A percentile compares a stretch with the other conserved stretches of the same genome.
Conservation (phyloP, 2,329 filamentous ascomycete species). For the Zalaria sp. region DNA sequence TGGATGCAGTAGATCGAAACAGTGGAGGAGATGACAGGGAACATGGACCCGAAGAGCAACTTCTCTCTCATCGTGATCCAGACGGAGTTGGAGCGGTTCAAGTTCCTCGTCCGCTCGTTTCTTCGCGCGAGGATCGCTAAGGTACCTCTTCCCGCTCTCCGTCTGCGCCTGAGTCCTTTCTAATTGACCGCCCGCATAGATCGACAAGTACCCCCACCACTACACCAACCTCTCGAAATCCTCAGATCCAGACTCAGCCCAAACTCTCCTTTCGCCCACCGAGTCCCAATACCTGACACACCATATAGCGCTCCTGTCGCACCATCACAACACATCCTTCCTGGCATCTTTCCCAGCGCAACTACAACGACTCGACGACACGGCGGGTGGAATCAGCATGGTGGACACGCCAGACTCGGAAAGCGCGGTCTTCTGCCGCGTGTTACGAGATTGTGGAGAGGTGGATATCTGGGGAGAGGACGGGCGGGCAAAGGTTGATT, state of each 20-base stretch:
- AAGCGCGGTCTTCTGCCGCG: conserved; percentile 69
- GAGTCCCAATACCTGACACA: conserved; percentile 73
- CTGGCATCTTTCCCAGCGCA: conserved; percentile 64
- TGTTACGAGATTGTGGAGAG: conserved; percentile 47
- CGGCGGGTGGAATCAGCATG: conserved; percentile 81
- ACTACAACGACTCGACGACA: conserved; percentile 79
- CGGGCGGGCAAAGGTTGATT: conserved; percentile 23
- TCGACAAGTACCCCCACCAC: conserved; percentile 63
- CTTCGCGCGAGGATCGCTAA: conserved; percentile 78
- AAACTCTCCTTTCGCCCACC: conserved; percentile 45
- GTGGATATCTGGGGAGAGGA: conserved; percentile 48
- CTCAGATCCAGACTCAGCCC: conserved; percentile 17
- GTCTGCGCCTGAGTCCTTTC: neutral
- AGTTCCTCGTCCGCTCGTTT: conserved; percentile 76
- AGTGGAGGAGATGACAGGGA: conserved; percentile 52
- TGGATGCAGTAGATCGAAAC: conserved; percentile 26
- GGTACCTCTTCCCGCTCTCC: conserved; percentile 27
- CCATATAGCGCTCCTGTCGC: conserved; percentile 71
- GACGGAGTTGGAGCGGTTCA: conserved; percentile 88
- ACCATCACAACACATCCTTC: conserved; percentile 78
- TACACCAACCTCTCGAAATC: conserved; percentile 40
- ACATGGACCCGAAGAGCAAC: conserved; percentile 81
- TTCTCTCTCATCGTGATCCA: conserved; percentile 90
- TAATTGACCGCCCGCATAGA: conserved; percentile 31
- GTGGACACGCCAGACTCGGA: conserved; percentile 75